phyloP scores from a whole-genome alignment of 805 yeast genomes.

The Kluyveromyces aestuarii region DNA sequence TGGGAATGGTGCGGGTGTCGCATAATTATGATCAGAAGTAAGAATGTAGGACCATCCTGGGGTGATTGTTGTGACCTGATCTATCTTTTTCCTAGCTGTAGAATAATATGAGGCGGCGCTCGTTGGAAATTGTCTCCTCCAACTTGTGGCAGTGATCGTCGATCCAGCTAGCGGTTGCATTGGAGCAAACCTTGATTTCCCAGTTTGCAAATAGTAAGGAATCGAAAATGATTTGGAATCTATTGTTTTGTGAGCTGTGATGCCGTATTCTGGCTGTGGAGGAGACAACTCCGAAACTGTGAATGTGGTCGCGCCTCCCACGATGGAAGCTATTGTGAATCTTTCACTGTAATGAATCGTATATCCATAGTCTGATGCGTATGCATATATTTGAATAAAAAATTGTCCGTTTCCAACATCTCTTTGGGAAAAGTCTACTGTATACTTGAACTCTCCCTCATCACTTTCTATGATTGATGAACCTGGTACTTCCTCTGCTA shows the following conservation, averaged over 20 bases:
- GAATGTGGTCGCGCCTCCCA: slow-evolving; percentile 44
- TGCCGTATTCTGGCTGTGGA: slow-evolving; percentile 33
- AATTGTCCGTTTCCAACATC: slow-evolving; percentile 57
- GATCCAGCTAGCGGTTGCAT: slow-evolving; percentile 87
- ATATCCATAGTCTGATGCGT: slow-evolving; percentile 30
- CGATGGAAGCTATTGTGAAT: slow-evolving; percentile 61
- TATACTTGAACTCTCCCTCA: slow-evolving; percentile 27
- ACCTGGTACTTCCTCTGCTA: slow-evolving; percentile 26
- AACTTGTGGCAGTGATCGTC: slow-evolving; percentile 52
- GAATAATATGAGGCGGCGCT: slow-evolving; percentile 56
- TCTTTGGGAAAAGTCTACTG: slow-evolving; percentile 35
- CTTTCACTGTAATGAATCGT: slow-evolving; percentile 62
- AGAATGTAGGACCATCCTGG: slow-evolving; percentile 77
- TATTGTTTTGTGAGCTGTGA: slow-evolving; percentile 32
- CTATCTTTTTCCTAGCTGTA: slow-evolving; percentile 28
- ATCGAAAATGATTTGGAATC: slow-evolving; percentile 49
- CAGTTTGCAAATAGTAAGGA: slow-evolving; percentile 73
- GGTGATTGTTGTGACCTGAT: slow-evolving; percentile 58
- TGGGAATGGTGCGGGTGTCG: slow-evolving; percentile 63
- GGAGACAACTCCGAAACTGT: slow-evolving; percentile 39
- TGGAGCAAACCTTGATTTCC: slow-evolving; percentile 74
- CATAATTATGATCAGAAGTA: slow-evolving; percentile 56
- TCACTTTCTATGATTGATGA: slow-evolving; percentile 15
- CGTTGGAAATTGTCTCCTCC: slow-evolving; percentile 60
- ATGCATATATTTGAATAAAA: slow-evolving; percentile 60